A percentile compares a stretch with the other conserved stretches of the same genome.
These are phyloP conservation scores for Kuraishia hungarica DNA, from an alignment of 805 yeast genomes.

Conservation along the genomic window DNA sequence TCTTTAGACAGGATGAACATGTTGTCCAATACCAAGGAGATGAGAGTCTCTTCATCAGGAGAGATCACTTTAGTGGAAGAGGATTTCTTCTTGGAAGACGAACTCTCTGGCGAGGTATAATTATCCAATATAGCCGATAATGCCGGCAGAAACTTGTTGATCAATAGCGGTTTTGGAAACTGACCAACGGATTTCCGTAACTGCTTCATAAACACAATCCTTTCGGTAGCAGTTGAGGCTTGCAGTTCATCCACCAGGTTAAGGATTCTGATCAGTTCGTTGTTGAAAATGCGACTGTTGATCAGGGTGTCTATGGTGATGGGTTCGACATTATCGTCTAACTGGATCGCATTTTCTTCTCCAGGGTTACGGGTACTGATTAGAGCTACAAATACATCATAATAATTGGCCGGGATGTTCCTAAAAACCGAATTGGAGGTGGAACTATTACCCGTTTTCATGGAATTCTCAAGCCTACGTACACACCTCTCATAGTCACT, in stretches of 20 bases:
- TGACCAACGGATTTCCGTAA: constrained; percentile 42
- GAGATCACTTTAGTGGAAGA: constrained; percentile 1
- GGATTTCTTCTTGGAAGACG: constrained; percentile 11
- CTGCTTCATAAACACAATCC: constrained; percentile 58
- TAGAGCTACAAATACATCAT: constrained; percentile 40
- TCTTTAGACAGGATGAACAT: constrained; percentile 54
- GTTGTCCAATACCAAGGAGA: constrained; percentile 41
- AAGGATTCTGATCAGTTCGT: constrained; percentile 73
- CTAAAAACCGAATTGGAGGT: constrained; percentile 37
- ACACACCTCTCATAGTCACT: constrained; percentile 53
- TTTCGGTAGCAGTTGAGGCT: constrained; percentile 62
- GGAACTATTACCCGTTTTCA: constrained; percentile 16
- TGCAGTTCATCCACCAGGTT: constrained; percentile 77
- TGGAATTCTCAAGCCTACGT: constrained; percentile 14
- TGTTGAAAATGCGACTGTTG: constrained; percentile 70
- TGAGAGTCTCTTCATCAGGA: constrained; percentile 26
- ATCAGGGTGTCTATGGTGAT: constrained; percentile 57
- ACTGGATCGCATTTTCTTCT: constrained; percentile 21
- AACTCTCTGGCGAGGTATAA: constrained; percentile 19
- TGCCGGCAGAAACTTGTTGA: constrained; percentile 68
- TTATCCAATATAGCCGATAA: constrained; percentile 43
- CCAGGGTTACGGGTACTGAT: constrained; percentile 35
- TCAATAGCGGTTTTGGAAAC: constrained; percentile 50
- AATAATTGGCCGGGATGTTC: constrained; percentile 51
- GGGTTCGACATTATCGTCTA: constrained; percentile 7